These are phyloP conservation scores for Cladosporium sp. DNA, from an alignment of 2,329 filamentous ascomycete genomes.

Conservation along the genomic window DNA sequence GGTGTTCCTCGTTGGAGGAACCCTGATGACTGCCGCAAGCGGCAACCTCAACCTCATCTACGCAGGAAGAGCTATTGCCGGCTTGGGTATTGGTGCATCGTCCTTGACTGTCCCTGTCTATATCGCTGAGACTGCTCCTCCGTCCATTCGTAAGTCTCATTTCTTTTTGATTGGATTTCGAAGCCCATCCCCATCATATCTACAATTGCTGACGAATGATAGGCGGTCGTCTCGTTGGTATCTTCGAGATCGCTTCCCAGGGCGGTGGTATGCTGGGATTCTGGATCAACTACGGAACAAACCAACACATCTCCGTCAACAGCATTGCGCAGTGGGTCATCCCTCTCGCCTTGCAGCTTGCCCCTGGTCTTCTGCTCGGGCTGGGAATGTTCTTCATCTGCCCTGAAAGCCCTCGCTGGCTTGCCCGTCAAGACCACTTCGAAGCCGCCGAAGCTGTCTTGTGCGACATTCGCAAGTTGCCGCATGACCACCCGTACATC, in stretches of 20 bases:
- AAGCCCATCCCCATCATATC: no score
- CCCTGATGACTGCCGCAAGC: constrained; percentile 34
- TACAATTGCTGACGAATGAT: background rate
- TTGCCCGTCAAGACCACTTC: constrained; percentile 16
- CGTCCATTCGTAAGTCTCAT: constrained; percentile 45
- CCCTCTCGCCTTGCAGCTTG: constrained; percentile 47
- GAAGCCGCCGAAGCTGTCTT: constrained; percentile 38
- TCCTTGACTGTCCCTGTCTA: constrained; percentile 93
- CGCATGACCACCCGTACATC: constrained; percentile 37
- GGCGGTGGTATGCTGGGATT: constrained; percentile 48
- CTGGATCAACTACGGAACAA: constrained; percentile 39
- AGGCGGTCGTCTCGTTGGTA: constrained; percentile 54
- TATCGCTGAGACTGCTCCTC: constrained; percentile 84
- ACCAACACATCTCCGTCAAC: constrained; percentile 39
- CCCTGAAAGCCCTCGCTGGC: constrained; percentile 28
- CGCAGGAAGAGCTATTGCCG: constrained; percentile 52
- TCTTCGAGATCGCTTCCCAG: constrained; percentile 63
- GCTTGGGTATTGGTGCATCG: constrained; percentile 77
- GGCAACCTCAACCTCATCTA: constrained; percentile 33
- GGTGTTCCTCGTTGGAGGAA: constrained; percentile 39
- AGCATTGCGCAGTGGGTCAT: constrained; percentile 56
- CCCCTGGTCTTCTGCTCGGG: constrained; percentile 35
- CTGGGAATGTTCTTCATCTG: constrained; percentile 32
- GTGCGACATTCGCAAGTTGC: constrained; percentile 41
- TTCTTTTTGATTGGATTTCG: background rate